A percentile compares a stretch with the other conserved stretches of the same genome.
phyloP scores from a whole-genome alignment of 495 filamentous ascomycete genomes.

The Hyaloscypha variabilis region DNA sequence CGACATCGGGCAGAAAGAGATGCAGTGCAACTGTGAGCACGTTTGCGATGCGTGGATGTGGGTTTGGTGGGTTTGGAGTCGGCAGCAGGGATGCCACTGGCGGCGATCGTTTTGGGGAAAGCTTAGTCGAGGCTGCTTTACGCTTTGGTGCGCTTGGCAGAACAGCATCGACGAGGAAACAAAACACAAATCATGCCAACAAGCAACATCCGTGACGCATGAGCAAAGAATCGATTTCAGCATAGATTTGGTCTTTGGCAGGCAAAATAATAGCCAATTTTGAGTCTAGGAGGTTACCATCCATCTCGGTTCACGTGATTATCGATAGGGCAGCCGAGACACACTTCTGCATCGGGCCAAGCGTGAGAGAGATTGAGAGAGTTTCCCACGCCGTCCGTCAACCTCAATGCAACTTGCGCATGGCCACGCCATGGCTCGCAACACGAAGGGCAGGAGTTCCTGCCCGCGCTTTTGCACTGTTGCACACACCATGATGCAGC shows the following conservation, averaged over 20 bases:
- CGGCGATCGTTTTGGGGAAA: conserved; percentile 1
- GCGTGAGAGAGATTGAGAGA: neutral
- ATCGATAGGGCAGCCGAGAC: neutral
- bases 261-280: too few relatives aligned
- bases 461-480: too few relatives aligned
- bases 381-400: neutral
- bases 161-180: neutral
- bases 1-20: neutral
- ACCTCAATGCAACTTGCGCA: neutral
- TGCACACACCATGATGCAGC: neutral
- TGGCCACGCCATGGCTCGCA: neutral
- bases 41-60: conserved; percentile 1
- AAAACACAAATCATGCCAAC: conserved; percentile 20
- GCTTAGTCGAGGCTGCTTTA: conserved; percentile 16
- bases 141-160: neutral
- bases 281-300: too few relatives aligned
- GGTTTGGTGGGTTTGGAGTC: neutral
- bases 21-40: neutral
- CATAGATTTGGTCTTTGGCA: too few relatives aligned
- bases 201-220: neutral
- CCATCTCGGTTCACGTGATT: neutral
- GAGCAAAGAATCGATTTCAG: neutral
- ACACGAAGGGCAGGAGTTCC: neutral
- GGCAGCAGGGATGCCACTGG: conserved; percentile 3
- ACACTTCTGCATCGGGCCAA: neutral